phyloP scores from a whole-genome alignment of 305 asterid species.

The Solanum chacoense region DNA sequence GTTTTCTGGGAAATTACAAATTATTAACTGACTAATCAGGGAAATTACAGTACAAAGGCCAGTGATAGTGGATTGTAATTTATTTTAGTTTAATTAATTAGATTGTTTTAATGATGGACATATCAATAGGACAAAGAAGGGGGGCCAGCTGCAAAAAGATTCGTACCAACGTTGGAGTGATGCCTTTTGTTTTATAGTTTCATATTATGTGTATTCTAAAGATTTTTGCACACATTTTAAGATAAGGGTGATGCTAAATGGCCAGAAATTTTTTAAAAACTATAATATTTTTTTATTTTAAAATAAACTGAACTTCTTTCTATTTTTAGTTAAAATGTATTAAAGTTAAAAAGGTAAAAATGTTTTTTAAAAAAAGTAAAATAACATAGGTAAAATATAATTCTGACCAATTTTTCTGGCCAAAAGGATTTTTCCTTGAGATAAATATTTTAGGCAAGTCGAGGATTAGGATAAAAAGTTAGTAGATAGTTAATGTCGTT shows the following conservation, averaged over 20 bases:
- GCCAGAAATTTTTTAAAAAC: too few species aligned
- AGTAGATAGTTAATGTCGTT: background rate
- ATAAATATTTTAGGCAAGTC: background rate
- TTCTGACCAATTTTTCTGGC: too few species aligned
- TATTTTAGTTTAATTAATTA: background rate
- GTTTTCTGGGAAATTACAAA: background rate
- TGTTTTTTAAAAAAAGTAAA: too few species aligned
- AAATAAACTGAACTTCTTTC: too few species aligned
- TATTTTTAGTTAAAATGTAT: too few species aligned
- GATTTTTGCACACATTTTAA: background rate
- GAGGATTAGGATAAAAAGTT: background rate
- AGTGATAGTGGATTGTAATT: background rate
- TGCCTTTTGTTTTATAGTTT: background rate
- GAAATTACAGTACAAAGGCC: background rate
- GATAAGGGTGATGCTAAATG: background rate
- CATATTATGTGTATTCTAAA: background rate
- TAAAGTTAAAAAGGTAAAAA: too few species aligned
- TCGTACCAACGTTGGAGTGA: background rate
- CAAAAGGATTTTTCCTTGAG: too few species aligned
- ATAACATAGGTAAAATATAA: too few species aligned
- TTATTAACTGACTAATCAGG: slow-evolving; percentile 1
- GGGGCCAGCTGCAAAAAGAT: background rate
- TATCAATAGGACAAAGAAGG: background rate
- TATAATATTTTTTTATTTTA: too few species aligned
- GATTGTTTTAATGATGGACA: background rate